Evolutionary conservation across 345 rosid species (phyloP), one percentile per base, ranked within the genome.

Genomic region (Stellera chamaejasme): DNA sequence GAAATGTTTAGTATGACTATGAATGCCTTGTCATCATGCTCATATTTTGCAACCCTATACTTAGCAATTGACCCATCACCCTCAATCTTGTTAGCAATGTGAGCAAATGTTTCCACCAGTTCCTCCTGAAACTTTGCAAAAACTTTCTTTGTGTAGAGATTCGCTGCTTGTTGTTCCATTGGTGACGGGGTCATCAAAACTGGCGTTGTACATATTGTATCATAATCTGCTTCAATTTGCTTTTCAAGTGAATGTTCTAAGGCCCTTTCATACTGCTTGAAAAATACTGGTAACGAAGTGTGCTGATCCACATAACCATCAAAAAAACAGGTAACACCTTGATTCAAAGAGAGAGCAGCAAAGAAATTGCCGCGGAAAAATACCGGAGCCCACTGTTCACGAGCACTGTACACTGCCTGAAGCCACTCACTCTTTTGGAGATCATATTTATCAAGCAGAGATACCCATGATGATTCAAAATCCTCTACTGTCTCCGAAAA

Each of bases 341-440:
- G 85, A 56, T 74, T 80, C 59, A 83, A 75, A 65, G 81, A 80
- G 55, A 83, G 68, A 10, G 74, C 76, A 61, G 83, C 89, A 54
- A 83, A 83, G 65, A 83, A 83, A 48, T 83, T 75, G 54, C 65
- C 75, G 54, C 69, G 89, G 54, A 83, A 83, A 70, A 77, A 80
- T 62, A 80, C 89, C 4, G 89, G 85, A n/a, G 82, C 89, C 89
- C 89, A 83, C 55, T 80, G 82, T 66, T 69, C 66, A 53, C 85
- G 78, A 65, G 89, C 85, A 13, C 69, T 74, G 54, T 77, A 80
- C 52, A 83, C 77, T 1, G 89, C 83, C 50, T 61, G 79, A 70
- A 83, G 83, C 85, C 85, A 83, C 72, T 83, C 83, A 39, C 69
- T 79, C 50, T 66, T 77, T n/a, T 56, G 75, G 41, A 79, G 78